Conservation (phyloP, 2,329 filamentous ascomycete species). For the Hypoxylon sp. region DNA sequence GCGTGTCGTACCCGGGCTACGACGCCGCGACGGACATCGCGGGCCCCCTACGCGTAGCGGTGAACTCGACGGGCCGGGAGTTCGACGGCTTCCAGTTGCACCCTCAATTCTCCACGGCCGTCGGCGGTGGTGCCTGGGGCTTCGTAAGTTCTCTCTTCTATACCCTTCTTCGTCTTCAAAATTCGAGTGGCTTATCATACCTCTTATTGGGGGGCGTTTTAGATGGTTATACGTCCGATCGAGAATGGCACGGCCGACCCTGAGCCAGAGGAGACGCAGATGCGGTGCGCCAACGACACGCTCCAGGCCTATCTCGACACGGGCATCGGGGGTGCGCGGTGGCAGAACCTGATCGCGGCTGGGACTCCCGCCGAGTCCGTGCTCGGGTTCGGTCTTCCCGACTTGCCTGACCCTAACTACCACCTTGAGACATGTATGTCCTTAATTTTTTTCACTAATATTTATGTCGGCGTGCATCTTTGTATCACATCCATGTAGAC, state of each 20-base stretch:
- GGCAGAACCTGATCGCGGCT: slow-evolving; percentile 34
- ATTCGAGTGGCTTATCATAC: background rate
- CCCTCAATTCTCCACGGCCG: slow-evolving; percentile 31
- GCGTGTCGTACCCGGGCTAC: slow-evolving; percentile 28
- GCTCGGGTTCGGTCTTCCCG: slow-evolving; percentile 35
- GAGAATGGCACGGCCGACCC: slow-evolving; percentile 9
- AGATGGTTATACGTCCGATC: slow-evolving; percentile 32
- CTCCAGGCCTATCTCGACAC: slow-evolving; percentile 32
- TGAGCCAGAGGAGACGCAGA: slow-evolving; percentile 2
- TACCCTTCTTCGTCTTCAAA: background rate
- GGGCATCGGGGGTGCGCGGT: slow-evolving; percentile 23
- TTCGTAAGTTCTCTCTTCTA: slow-evolving; percentile 24
- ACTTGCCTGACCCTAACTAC: slow-evolving; percentile 34
- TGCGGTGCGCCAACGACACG: slow-evolving; percentile 28
- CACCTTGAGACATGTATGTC: slow-evolving; percentile 30
- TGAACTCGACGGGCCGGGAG: slow-evolving; percentile 26
- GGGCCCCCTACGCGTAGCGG: slow-evolving; percentile 14
- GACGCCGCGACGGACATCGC: slow-evolving; percentile 28
- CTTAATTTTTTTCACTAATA: no score
- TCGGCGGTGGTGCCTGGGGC: slow-evolving; percentile 34
- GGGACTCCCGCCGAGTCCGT: slow-evolving; percentile 35
- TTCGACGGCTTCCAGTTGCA: slow-evolving; percentile 29
- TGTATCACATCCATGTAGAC: no score
- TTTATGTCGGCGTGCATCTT: no score
- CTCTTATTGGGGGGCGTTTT: background rate